phyloP scores from a whole-genome alignment of 176 grass and related monocot species.

The Musa acuminata region DNA sequence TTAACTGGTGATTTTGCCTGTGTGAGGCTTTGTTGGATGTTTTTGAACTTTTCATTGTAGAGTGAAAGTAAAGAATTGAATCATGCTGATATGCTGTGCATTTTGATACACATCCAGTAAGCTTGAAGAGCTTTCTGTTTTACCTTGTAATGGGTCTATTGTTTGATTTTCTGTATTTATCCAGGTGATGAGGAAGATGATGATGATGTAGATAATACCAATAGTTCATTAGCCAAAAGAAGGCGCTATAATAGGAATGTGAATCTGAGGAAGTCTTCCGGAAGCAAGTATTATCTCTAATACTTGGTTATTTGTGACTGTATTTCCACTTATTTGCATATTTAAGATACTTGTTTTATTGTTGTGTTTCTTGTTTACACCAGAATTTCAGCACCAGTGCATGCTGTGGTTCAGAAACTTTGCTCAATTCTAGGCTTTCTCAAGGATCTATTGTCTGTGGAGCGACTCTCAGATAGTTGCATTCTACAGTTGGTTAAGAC shows the following conservation, averaged over 20 bases:
- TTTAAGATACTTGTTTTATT: conserved; percentile 25
- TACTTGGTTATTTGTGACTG: conserved; percentile 10
- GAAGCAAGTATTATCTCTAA: conserved; percentile 50
- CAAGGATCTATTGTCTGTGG: conserved; percentile 66
- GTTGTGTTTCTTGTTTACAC: conserved; percentile 9
- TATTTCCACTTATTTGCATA: conserved; percentile 10
- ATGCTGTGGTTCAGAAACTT: conserved; percentile 79
- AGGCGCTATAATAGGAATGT: conserved; percentile 53
- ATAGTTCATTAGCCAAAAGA: conserved; percentile 49
- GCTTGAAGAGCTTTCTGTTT: background rate
- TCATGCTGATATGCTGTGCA: background rate
- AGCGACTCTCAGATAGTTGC: conserved; percentile 86
- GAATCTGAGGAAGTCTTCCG: conserved; percentile 54
- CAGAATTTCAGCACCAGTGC: conserved; percentile 67
- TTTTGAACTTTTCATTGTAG: background rate
- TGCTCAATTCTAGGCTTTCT: conserved; percentile 93
- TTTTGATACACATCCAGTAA: background rate
- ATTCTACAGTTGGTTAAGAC: conserved; percentile 91
- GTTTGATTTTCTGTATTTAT: conserved; percentile 27
- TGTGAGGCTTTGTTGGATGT: background rate
- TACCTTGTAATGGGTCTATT: conserved; percentile 12
- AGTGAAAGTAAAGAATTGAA: background rate
- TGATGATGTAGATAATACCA: conserved; percentile 53
- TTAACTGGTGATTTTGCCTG: background rate
- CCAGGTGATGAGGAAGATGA: conserved; percentile 76